Evolutionary conservation across 106 monocot genomes (phyloP).

Genomic region (Acorus calamus): DNA sequence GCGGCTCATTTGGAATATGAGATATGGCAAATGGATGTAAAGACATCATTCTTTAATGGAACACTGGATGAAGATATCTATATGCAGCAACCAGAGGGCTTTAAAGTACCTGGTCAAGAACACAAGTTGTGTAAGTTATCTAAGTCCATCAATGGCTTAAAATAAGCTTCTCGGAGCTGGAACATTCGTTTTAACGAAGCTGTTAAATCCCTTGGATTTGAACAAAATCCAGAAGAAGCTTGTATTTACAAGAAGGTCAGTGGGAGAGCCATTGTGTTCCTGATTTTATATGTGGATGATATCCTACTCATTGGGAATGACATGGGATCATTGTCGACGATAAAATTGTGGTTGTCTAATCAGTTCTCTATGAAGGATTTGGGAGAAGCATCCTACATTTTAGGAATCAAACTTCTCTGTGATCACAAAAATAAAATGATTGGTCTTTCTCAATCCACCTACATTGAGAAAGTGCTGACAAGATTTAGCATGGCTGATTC

Average conservation of each 20-base stretch:
- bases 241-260: neutral
- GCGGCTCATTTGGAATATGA: too few relatives aligned
- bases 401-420: neutral
- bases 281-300: neutral
- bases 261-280: neutral
- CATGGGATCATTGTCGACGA: neutral
- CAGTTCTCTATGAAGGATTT: neutral
- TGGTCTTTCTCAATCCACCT: neutral
- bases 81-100: too few relatives aligned
- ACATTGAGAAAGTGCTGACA: too few relatives aligned
- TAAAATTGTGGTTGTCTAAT: neutral
- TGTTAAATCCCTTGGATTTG: neutral
- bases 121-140: neutral
- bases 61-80: too few relatives aligned
- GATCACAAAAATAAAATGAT: neutral
- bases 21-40: too few relatives aligned
- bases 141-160: neutral
- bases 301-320: constrained; percentile 1
- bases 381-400: neutral
- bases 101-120: neutral
- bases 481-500: too few relatives aligned
- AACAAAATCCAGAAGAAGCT: neutral
- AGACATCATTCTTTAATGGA: too few relatives aligned
- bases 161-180: neutral
- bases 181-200: neutral